Evolutionary conservation across 495 filamentous ascomycete genomes (phyloP), one percentile per base, ranked within the genome.

Genomic region (Trichocladium antarcticum): DNA sequence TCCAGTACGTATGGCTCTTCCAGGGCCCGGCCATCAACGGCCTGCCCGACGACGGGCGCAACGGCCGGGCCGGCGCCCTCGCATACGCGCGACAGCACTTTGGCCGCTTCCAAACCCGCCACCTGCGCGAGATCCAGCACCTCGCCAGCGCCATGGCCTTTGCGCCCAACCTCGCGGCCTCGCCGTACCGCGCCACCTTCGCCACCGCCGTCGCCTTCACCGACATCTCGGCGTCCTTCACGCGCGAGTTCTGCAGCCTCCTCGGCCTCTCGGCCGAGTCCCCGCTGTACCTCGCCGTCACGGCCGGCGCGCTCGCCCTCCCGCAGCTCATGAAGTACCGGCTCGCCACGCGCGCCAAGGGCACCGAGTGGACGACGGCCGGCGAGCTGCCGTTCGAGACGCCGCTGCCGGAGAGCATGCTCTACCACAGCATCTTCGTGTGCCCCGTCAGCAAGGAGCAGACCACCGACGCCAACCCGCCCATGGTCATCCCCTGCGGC

Each of bases 391-490:
- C 93, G 6, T 89, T 93, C 48, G 92, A 95, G 68, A 93, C 92
- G 1, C 82, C 92, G 0, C 76, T 99, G 0, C 92, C 92, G 0
- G 75, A 78, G 16, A 78, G 79, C 32, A 95, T 93, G 71, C 77
- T 87, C 40, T 99, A 90, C 73, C 92, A 99, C 66, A 83, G 80
- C 37, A 95, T 99, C 59, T 97, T 99, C 59, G 92, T 99, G 27
- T 99, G 92, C 59, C 92, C 92, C 4, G 93, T 99, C 11, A 84
- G 81, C 53, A 96, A 95, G 67, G 93, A 93, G 56, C 92, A 99
- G 63, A 86, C 85, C 0, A 97, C 89, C 0, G 92, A 96, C 57
- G 63, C 71, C 15, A 99, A 97, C 63, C 90, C 92, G 15, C 92
- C 92, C 1, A 92, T 96, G 84, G 94, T 96, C 80, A 83, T 99